Evolutionary conservation across 2,329 filamentous ascomycete species (phyloP).

Genomic region (Nemania abortiva): DNA sequence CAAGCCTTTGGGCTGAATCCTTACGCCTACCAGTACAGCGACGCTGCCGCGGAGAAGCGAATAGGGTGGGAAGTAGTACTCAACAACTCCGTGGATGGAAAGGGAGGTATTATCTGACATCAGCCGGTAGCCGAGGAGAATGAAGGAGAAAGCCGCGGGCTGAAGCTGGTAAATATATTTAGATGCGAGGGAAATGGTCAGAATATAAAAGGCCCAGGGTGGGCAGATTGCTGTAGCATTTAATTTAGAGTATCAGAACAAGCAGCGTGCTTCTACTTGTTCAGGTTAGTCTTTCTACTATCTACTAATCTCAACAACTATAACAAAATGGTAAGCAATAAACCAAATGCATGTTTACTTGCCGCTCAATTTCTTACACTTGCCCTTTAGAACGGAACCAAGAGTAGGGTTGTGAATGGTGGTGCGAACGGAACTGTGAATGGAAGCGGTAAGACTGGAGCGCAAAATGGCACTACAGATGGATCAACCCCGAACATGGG

Average conservation of each 20-base stretch:
- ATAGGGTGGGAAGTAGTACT: not conserved
- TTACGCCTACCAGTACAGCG: not conserved
- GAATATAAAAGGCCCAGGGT: slow-evolving; percentile 1
- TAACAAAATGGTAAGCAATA: slow-evolving; percentile 13
- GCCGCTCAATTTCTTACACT: not conserved
- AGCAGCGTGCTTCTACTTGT: not conserved
- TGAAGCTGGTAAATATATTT: not conserved
- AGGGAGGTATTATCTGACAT: slow-evolving; percentile 1
- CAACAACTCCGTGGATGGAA: not conserved
- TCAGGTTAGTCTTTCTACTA: not conserved
- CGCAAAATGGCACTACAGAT: not conserved
- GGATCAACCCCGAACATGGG: not conserved
- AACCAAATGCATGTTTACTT: not conserved
- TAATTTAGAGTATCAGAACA: not conserved
- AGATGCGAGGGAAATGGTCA: not conserved
- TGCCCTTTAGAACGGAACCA: slow-evolving; percentile 11
- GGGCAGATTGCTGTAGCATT: not conserved
- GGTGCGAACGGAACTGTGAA: not conserved
- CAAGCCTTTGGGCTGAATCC: not conserved
- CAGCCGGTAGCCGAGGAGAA: not conserved
- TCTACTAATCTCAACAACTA: not conserved
- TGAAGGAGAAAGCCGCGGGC: not conserved
- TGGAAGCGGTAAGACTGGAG: not conserved
- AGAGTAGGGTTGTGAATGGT: slow-evolving; percentile 1
- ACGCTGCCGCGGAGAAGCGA: not conserved